Evolutionary conservation across 768 basidiomycete species (phyloP).

Genomic region (Artomyces pyxidatus): DNA sequence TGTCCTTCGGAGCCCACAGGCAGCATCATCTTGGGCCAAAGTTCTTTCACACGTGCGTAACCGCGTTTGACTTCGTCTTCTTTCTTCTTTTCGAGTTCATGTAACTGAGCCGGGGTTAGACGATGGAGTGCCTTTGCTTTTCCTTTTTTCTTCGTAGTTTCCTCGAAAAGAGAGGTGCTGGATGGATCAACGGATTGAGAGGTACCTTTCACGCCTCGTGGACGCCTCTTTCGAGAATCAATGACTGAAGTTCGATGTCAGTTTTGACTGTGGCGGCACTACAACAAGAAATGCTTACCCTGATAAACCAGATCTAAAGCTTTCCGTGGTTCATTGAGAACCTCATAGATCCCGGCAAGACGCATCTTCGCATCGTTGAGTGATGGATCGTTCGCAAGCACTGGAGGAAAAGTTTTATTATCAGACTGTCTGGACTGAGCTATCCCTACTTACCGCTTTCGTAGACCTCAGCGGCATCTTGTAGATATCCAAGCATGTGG

Average conservation of each 20-base stretch:
- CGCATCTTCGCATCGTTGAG: constrained; percentile 84
- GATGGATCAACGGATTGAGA: constrained; percentile 18
- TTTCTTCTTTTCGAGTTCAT: constrained; percentile 21
- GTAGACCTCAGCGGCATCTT: constrained; percentile 77
- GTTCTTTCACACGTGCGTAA: constrained; percentile 49
- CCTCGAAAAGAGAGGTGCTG: constrained; percentile 54
- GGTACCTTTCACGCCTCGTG: constrained; percentile 10
- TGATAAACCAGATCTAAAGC: constrained; percentile 80
- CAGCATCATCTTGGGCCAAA: constrained; percentile 50
- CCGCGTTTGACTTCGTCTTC: constrained; percentile 54
- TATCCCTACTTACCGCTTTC: constrained; percentile 56
- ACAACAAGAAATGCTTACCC: constrained; percentile 46
- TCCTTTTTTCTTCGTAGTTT: constrained; percentile 35
- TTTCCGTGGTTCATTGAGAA: constrained; percentile 66
- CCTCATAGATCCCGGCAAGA: constrained; percentile 85
- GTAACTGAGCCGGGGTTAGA: constrained; percentile 48
- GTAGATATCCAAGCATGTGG: constrained; percentile 64
- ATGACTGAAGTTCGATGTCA: too few relatives aligned
- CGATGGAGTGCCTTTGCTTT: constrained; percentile 30
- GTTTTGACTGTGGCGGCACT: too few relatives aligned
- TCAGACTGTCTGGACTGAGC: background rate
- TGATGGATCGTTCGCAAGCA: constrained; percentile 62
- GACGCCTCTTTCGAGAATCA: constrained; percentile 24
- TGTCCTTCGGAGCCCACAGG: constrained; percentile 31
- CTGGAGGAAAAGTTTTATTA: constrained; percentile 29